phyloP scores from a whole-genome alignment of 257 asterid genomes.

The Coffea eugenioides region DNA sequence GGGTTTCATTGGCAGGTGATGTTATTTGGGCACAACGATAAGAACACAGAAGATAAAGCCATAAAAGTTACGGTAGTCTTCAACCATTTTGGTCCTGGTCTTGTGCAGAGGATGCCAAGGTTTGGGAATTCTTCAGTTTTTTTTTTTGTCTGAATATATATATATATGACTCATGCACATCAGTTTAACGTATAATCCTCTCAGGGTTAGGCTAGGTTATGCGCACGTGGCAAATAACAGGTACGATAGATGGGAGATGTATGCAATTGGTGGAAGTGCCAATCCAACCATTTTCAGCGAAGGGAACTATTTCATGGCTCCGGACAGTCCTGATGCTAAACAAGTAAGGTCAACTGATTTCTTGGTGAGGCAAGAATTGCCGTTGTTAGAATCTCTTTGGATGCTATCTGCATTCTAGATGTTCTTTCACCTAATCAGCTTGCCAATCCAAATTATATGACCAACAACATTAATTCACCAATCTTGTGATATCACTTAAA shows the following conservation, averaged over 20 bases:
- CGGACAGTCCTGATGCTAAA: slow-evolving; percentile 36
- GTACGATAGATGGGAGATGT: slow-evolving; percentile 77
- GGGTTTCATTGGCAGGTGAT: slow-evolving; percentile 31
- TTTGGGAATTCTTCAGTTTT: neutral
- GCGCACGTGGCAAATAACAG: slow-evolving; percentile 83
- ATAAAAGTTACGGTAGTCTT: slow-evolving; percentile 76
- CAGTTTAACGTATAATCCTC: neutral
- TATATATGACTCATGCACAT: slow-evolving; percentile 5
- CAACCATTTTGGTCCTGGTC: slow-evolving; percentile 87
- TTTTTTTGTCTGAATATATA: too few relatives aligned
- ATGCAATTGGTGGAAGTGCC: slow-evolving; percentile 93
- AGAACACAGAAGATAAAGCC: slow-evolving; percentile 47
- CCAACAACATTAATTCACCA: neutral
- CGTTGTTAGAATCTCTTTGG: neutral
- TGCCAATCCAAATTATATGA: neutral
- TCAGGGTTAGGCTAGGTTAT: slow-evolving; percentile 74
- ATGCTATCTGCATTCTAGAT: neutral
- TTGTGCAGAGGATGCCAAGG: slow-evolving; percentile 89
- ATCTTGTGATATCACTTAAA: neutral
- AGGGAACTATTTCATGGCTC: slow-evolving; percentile 81
- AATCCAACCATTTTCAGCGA: slow-evolving; percentile 89
- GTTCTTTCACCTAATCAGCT: neutral
- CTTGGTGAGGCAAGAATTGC: neutral
- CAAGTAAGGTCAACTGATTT: slow-evolving; percentile 35
- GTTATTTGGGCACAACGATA: slow-evolving; percentile 70